Conservation (phyloP, 306 rosid genomes). For the Vigna nakashimae region DNA sequence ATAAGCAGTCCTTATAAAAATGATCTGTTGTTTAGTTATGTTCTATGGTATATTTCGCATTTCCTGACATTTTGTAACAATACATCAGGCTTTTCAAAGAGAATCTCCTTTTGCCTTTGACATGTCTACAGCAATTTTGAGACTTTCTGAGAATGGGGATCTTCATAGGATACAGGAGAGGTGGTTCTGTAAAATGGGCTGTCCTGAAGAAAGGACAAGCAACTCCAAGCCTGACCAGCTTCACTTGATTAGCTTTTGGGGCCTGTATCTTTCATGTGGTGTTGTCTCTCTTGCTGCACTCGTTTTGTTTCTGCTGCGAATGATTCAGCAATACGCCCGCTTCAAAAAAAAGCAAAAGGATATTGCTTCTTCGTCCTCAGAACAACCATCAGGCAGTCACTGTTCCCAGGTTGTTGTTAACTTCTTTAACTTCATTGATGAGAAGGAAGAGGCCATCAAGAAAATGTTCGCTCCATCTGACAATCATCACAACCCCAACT, state of each 20-base stretch:
- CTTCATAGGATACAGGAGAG: constrained; percentile 71
- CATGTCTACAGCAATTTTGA: constrained; percentile 90
- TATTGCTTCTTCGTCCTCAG: constrained; percentile 42
- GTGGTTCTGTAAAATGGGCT: constrained; percentile 89
- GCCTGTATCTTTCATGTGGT: constrained; percentile 74
- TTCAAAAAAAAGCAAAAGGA: constrained; percentile 62
- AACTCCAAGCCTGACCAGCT: constrained; percentile 67
- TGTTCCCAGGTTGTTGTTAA: constrained; percentile 64
- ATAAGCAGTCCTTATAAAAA: constrained; percentile 27
- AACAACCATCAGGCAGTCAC: constrained; percentile 43
- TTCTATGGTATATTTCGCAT: constrained; percentile 8
- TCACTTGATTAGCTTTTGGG: constrained; percentile 86
- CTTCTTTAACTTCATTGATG: constrained; percentile 77
- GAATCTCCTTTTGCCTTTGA: constrained; percentile 90
- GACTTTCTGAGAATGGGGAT: constrained; percentile 78
- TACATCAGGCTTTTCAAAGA: constrained; percentile 77
- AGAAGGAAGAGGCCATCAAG: constrained; percentile 93
- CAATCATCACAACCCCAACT: constrained; percentile 52
- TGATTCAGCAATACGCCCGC: constrained; percentile 60
- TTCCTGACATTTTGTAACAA: constrained; percentile 47
- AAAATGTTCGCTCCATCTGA: constrained; percentile 61
- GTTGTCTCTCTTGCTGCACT: constrained; percentile 54
- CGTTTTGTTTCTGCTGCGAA: constrained; percentile 61
- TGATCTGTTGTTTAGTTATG: neutral
- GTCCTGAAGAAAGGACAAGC: constrained; percentile 64